Evolutionary conservation across 768 basidiomycete genomes (phyloP), one percentile per base, ranked within the genome.

Genomic region (Mycena rosella): DNA sequence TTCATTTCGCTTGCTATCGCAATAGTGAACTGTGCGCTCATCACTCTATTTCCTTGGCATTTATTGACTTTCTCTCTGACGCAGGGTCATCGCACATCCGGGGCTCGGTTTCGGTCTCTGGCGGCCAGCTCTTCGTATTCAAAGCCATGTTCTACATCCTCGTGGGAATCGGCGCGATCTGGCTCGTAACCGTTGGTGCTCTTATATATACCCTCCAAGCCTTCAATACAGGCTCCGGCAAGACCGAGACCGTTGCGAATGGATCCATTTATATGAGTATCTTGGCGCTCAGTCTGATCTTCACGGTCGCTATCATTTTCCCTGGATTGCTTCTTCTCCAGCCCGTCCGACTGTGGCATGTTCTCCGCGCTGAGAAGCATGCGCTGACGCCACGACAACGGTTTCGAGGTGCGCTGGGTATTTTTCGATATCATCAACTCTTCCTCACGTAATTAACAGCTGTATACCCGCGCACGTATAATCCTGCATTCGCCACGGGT

Each of bases 241-340:
- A 80, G 34, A 75, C 84, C 7, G 70, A 76, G 55, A 83, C 85
- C 5, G 80, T 95, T 13, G 88, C 91, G 2, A 87, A 89, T 72
- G 94, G 94, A 3, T 81, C 88, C 5, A 85, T 95, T 52, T 93
- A 91, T 76, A 90, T 92, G 82, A 84, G 86, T 74, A 82, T 87
- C 53, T 81, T 92, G 48, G 84, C 85, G 49, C 80, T 91, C 57
- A 79, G 85, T 5, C 78, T 92, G 61, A 74, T 92, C 27, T 75
- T 94, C 53, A 90, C 86, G 70, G 77, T 90, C 26, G 91, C 92
- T 22, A 84, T 93, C 61, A 86, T 92, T 52, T 82, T 88, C 56
- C 94, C 94, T 13, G 93, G 86, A 24, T 76, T 93, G 27, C 85
- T 93, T 45, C 68, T 94, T 68, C 82, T 96, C n/a, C 93, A 93